Evolutionary conservation across 176 grass and related monocot species (phyloP).

Genomic region (Thinopyrum elongatum): DNA sequence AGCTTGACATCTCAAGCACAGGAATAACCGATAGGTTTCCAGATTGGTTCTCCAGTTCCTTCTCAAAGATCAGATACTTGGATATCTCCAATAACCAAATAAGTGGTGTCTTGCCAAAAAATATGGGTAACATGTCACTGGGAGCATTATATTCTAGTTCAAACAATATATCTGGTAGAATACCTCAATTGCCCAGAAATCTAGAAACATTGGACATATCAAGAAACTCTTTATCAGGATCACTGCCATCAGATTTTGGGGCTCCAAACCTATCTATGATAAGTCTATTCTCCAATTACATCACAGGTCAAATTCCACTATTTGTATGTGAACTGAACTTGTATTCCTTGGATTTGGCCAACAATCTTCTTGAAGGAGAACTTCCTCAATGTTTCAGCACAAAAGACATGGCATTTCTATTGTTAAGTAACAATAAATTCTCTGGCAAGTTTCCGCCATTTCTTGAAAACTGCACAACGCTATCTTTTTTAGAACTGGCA

Average conservation of each 20-base stretch:
- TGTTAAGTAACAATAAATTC: slow-evolving; percentile 19
- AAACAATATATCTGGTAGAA: background rate
- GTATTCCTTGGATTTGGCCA: background rate
- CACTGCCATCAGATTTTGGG: background rate
- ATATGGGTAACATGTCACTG: background rate
- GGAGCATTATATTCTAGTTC: background rate
- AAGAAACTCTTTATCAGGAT: background rate
- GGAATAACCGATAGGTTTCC: slow-evolving; percentile 23
- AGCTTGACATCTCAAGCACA: background rate
- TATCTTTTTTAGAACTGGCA: slow-evolving; percentile 9
- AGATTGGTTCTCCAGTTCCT: slow-evolving; percentile 25
- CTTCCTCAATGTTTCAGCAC: background rate
- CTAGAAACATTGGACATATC: background rate
- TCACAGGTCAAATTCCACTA: slow-evolving; percentile 13
- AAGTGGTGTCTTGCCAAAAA: background rate
- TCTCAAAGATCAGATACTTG: background rate
- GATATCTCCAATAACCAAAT: background rate
- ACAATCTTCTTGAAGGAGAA: slow-evolving; percentile 23
- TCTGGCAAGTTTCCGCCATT: slow-evolving; percentile 27
- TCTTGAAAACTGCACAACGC: background rate
- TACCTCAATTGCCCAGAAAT: background rate
- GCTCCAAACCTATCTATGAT: accelerated
- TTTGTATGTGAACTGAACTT: slow-evolving; percentile 22
- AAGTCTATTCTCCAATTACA: slow-evolving; percentile 10
- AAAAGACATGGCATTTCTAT: accelerated